phyloP scores from a whole-genome alignment of 129 eudicot species.

The Flaveria ramosissima region DNA sequence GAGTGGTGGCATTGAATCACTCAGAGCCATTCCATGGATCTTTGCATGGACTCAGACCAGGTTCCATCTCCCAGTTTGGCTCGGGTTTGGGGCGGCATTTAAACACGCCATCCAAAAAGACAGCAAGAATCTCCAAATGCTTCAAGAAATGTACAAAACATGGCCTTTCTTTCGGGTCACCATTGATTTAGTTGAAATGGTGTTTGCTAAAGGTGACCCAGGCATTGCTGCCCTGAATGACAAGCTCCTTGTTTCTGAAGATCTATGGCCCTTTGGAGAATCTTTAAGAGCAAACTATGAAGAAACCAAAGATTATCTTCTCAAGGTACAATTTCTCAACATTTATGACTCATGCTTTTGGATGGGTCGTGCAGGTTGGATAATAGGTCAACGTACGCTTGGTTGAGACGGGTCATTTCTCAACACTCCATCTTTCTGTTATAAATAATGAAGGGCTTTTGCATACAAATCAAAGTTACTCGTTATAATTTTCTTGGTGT shows the following conservation, averaged over 20 bases:
- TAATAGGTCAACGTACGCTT: neutral
- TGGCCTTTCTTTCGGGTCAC: slow-evolving; percentile 99
- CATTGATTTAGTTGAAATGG: slow-evolving; percentile 94
- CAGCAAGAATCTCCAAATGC: slow-evolving; percentile 61
- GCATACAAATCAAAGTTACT: too few relatives aligned
- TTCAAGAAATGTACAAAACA: slow-evolving; percentile 81
- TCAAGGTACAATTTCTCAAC: slow-evolving; percentile 57
- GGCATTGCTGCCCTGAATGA: slow-evolving; percentile 83
- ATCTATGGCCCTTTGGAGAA: slow-evolving; percentile 80
- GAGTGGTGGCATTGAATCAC: slow-evolving; percentile 96
- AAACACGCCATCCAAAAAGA: slow-evolving; percentile 66
- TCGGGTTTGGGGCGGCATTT: slow-evolving; percentile 95
- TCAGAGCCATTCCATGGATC: slow-evolving; percentile 98
- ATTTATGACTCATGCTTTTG: neutral
- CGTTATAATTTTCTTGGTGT: too few relatives aligned
- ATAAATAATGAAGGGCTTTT: neutral
- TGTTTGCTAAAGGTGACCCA: slow-evolving; percentile 96
- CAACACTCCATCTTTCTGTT: neutral
- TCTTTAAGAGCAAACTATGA: slow-evolving; percentile 59
- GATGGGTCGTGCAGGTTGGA: neutral
- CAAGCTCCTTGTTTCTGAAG: slow-evolving; percentile 86
- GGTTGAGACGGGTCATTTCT: neutral
- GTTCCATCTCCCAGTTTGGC: slow-evolving; percentile 99
- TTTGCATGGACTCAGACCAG: slow-evolving; percentile 98
- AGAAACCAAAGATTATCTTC: slow-evolving; percentile 76